Evolutionary conservation across 169 alveolate species (phyloP), one percentile per base, ranked within the genome.

Genomic region (Cryptosporidium parvum): DNA sequence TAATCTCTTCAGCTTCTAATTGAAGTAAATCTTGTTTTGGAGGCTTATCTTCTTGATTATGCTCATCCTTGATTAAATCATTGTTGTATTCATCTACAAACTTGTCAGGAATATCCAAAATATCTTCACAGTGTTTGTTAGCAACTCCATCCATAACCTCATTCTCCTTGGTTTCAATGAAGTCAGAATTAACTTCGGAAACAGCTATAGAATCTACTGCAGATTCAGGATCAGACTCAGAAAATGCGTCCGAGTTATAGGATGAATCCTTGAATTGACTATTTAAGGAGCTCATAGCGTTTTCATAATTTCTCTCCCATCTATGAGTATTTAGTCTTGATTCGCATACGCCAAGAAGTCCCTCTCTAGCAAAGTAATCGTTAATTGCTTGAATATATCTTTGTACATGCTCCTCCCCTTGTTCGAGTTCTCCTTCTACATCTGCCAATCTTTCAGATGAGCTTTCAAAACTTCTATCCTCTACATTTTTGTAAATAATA

Each of bases 221-320:
- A 56, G 29, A 56, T 10, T 39, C 51, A 3, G 56, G 21, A 6
- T 18, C 48, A 3, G 33, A 65, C 33, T 65, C 51, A 4, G 51
- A 37, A 14, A 21, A 21, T 37, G 23, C 48, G n/a, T 65, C 72
- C 12, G 72, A 65, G 72, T 29, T 29, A 2, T 18, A 37, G 18
- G 72, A 65, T 3, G 52, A 65, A 8, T 65, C 72, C 44, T 69
- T 69, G 21, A 69, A 26, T 3, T 69, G 84, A 31, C 8, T 33
- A 18, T 73, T 73, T 21, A 73, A 59, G 52, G 86, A 73, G 58
- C 70, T 73, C 86, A 73, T 73, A 23, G 86, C 86, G 37, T 33
- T 73, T 58, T 73, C 67, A 10, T 23, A 73, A 9, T 73, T 73
- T 39, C 71, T 52, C 31, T 73, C 86, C 86, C 86, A 73, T 59